These are phyloP conservation scores for Phialophora chinensis DNA, from an alignment of 2,329 filamentous ascomycete genomes.

Conservation along the genomic window DNA sequence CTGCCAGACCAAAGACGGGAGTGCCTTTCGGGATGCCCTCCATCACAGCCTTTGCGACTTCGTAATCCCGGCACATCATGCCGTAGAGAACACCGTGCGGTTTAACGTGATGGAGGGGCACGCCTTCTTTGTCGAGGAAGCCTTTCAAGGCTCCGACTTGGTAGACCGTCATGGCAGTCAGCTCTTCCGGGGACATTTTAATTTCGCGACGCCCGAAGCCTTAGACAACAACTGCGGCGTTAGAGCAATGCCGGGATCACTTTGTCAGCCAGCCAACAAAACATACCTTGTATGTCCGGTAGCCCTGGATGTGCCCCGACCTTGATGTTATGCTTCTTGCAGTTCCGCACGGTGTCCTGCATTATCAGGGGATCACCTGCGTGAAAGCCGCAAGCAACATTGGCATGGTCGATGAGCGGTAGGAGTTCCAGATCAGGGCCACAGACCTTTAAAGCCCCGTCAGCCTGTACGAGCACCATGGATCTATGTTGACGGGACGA, in stretches of 20 bases:
- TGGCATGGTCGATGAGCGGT: slow-evolving; percentile 66
- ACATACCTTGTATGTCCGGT: slow-evolving; percentile 54
- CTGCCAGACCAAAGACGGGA: slow-evolving; percentile 61
- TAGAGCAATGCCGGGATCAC: neutral
- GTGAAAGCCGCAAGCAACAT: slow-evolving; percentile 67
- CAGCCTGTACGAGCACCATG: neutral
- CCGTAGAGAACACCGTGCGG: slow-evolving; percentile 67
- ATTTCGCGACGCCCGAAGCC: slow-evolving; percentile 70
- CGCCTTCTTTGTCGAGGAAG: slow-evolving; percentile 62
- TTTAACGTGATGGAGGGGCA: slow-evolving; percentile 66
- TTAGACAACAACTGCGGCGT: slow-evolving; percentile 42
- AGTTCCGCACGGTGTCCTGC: slow-evolving; percentile 63
- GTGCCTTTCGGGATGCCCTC: slow-evolving; percentile 58
- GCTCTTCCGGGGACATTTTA: slow-evolving; percentile 62
- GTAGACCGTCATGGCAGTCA: slow-evolving; percentile 64
- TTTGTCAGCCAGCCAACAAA: neutral
- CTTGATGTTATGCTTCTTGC: slow-evolving; percentile 63
- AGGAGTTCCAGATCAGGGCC: slow-evolving; percentile 67
- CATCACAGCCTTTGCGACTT: slow-evolving; percentile 60
- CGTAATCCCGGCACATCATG: slow-evolving; percentile 60
- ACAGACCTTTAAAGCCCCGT: slow-evolving; percentile 34
- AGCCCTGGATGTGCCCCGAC: slow-evolving; percentile 69
- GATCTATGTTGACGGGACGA: neutral
- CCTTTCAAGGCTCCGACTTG: slow-evolving; percentile 68
- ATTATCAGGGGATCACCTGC: slow-evolving; percentile 69